Evolutionary conservation across 768 basidiomycete genomes (phyloP).

Genomic region (Tremella fuciformis): DNA sequence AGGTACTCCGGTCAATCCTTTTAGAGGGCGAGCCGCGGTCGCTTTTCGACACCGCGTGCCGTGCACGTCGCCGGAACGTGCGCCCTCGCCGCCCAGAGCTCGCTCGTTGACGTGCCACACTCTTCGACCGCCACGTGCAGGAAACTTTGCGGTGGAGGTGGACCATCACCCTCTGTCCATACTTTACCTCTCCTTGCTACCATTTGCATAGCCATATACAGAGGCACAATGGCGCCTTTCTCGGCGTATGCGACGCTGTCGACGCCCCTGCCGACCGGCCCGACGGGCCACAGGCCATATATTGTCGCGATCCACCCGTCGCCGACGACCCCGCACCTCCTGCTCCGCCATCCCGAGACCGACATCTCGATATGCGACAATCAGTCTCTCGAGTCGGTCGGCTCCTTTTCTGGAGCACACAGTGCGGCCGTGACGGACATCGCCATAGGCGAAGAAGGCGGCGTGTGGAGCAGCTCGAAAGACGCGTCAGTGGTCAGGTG

Average conservation of each 20-base stretch:
- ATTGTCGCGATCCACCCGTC: slow-evolving; percentile 46
- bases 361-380: slow-evolving; percentile 45
- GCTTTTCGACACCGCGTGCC: no score
- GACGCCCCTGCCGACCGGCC: slow-evolving; percentile 14
- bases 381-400: slow-evolving; percentile 43
- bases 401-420: slow-evolving; percentile 41
- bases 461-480: slow-evolving; percentile 43
- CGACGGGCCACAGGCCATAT: slow-evolving; percentile 25
- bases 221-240: no score
- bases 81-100: no score
- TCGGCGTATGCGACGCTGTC: slow-evolving; percentile 36
- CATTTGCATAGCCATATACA: no score
- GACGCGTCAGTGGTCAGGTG: slow-evolving; percentile 47
- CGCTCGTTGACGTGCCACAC: no score
- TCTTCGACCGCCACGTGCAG: no score
- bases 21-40: no score
- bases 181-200: no score
- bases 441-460: slow-evolving; percentile 20
- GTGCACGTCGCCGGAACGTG: no score
- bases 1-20: no score
- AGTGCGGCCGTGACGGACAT: slow-evolving; percentile 34
- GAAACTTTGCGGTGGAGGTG: no score
- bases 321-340: slow-evolving; percentile 36
- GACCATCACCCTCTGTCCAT: no score
- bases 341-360: slow-evolving; percentile 47